Evolutionary conservation across 1,284 basidiomycete species (phyloP), one percentile per base, ranked within the genome.

Genomic region (Irpex sp.): DNA sequence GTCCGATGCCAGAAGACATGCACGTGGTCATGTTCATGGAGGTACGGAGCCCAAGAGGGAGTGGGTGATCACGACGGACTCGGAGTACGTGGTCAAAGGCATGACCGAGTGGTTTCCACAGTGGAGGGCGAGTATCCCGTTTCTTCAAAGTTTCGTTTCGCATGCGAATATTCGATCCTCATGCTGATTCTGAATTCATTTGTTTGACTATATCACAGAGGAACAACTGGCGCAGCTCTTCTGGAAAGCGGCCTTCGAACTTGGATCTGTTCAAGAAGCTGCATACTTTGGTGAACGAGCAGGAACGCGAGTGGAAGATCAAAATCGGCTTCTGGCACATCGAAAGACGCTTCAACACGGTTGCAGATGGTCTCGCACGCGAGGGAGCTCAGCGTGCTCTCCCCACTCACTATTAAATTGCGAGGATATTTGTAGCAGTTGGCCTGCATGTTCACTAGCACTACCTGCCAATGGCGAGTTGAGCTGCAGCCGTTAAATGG

Each of bases 81-180:
- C 74, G 2, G 73, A 78, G 64, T 78, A 77, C 59, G 74, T 78
- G 21, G 73, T 76, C 15, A 67, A 68, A 56, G 78, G 76, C 1
- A 74, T 77, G 60, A 74, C 76, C 2, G 72, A 78, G 58, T 77
- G 74, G 73, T 55, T 77, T 13, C 73, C 72, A 8, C 40, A 52
- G 5, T 74, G 70, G 77, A 74, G 68, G 67, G 76, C 76, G 55
- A 34, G 69, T 64, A n/a, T 13, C 9, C 26, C 26, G 26, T 26
- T 26, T 26, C 26, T 26, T 52, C 21, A 52, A 17, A n/a, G 21
- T 13, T 9, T 9, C 9, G n/a, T 13, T 52, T n/a, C 9, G 51
- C 19, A 19, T n/a, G n/a, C 9, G 51, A 9, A 17, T n/a, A 52
- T 52, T 52, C 15, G 19, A 52, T 9, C 26, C 26, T 26, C 26